Conservation (phyloP, 495 filamentous ascomycete genomes). For the Filosporella fistucella region DNA sequence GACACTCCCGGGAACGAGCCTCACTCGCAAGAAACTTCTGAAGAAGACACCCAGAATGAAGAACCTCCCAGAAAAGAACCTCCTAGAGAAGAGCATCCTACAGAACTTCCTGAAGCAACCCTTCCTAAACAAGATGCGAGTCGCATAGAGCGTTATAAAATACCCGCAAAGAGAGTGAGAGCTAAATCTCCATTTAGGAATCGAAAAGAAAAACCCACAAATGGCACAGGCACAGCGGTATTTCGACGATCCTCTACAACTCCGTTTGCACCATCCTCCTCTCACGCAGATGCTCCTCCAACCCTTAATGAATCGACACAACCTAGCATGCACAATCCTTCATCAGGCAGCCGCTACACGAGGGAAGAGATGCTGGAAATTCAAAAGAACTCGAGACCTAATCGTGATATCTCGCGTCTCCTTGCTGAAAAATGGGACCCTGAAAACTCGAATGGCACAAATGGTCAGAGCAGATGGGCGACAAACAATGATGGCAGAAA, state of each 20-base stretch:
- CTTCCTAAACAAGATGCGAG: neutral
- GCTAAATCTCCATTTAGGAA: conserved; percentile 23
- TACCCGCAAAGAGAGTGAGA: neutral
- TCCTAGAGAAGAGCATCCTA: no score
- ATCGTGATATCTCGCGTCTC: conserved; percentile 61
- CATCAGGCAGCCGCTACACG: conserved; percentile 66
- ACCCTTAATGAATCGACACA: conserved; percentile 11
- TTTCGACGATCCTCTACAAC: conserved; percentile 75
- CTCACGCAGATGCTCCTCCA: conserved; percentile 26
- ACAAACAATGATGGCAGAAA: conserved; percentile 54
- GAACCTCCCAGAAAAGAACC: no score
- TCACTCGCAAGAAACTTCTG: no score
- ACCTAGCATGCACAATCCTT: conserved; percentile 39
- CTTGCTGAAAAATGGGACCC: conserved; percentile 77
- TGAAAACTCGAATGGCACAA: conserved; percentile 53
- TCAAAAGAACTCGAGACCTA: conserved; percentile 53
- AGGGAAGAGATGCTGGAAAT: conserved; percentile 80
- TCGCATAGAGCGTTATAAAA: neutral
- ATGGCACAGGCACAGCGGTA: conserved; percentile 46
- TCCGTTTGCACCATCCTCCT: conserved; percentile 51
- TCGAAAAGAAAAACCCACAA: conserved; percentile 21
- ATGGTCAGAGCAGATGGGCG: conserved; percentile 64
- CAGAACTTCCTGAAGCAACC: neutral
- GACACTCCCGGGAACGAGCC: no score
- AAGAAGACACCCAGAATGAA: no score